Conservation (phyloP, 306 rosid genomes). For the Potentilla sterilis region DNA sequence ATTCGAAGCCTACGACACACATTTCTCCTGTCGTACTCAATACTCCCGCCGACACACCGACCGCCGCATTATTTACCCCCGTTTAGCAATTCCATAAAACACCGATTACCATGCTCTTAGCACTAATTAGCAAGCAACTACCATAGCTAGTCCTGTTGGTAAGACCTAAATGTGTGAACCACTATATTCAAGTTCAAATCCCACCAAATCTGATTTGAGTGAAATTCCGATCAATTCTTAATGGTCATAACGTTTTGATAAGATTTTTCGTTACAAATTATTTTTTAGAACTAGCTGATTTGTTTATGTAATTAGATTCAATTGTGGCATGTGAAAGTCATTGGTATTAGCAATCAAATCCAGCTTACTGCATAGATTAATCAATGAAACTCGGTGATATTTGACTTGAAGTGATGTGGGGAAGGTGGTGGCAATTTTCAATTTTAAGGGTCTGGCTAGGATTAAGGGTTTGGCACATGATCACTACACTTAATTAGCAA, state of each 20-base stretch:
- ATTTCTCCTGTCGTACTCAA: neutral
- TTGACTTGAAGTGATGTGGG: conserved; percentile 21
- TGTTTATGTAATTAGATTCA: no score
- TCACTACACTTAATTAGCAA: neutral
- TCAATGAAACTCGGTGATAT: conserved; percentile 5
- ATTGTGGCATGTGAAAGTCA: conserved; percentile 37
- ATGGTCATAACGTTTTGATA: no score
- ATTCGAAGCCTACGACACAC: neutral
- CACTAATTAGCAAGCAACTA: no score
- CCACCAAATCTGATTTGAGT: no score
- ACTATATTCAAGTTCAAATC: no score
- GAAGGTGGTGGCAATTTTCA: conserved; percentile 42
- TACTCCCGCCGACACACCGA: neutral
- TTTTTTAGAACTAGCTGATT: no score
- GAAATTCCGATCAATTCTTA: no score
- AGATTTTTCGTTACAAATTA: no score
- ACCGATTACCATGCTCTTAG: no score
- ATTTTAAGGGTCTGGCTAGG: conserved; percentile 3
- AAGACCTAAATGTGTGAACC: no score
- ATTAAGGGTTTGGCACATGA: conserved; percentile 19
- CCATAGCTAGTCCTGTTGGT: no score
- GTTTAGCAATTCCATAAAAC: no score
- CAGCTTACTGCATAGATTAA: conserved; percentile 14
- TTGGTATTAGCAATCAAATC: conserved; percentile 36
- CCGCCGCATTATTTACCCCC: neutral